These are phyloP conservation scores for Lumnitzera racemosa DNA, from an alignment of 345 rosid genomes.

Conservation along the genomic window DNA sequence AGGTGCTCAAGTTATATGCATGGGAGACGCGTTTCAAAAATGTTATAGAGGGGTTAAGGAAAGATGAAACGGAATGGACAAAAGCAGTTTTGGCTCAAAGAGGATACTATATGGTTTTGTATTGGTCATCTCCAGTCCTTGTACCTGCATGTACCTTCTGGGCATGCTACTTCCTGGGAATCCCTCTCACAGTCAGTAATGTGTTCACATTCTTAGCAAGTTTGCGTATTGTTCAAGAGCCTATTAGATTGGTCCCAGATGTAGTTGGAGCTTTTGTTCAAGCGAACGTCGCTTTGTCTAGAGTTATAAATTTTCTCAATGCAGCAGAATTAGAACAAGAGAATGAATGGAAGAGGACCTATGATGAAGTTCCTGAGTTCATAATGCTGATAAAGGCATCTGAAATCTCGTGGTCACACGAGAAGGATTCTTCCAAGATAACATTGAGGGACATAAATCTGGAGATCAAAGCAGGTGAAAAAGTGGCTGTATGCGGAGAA, in stretches of 20 bases:
- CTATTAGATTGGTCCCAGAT: constrained; percentile 50
- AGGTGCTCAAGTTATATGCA: constrained; percentile 66
- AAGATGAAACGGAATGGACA: constrained; percentile 43
- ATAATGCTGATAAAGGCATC: neutral
- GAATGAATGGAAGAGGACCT: constrained; percentile 9
- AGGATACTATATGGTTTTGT: constrained; percentile 21
- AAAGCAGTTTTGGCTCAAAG: constrained; percentile 26
- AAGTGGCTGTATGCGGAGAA: constrained; percentile 58
- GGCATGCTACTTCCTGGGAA: constrained; percentile 34
- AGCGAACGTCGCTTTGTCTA: constrained; percentile 50
- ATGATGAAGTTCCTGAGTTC: constrained; percentile 10
- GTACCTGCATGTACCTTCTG: constrained; percentile 44
- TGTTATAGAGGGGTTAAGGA: constrained; percentile 29
- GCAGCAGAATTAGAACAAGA: constrained; percentile 37
- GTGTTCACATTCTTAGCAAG: constrained; percentile 62
- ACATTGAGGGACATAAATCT: constrained; percentile 42
- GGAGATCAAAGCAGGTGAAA: constrained; percentile 43
- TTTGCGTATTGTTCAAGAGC: constrained; percentile 36
- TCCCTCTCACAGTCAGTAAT: constrained; percentile 52
- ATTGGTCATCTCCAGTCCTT: constrained; percentile 48
- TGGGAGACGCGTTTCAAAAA: constrained; percentile 66
- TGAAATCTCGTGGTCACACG: constrained; percentile 54
- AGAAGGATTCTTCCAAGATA: constrained; percentile 10
- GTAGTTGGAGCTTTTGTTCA: constrained; percentile 44
- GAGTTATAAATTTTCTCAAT: constrained; percentile 47